Evolutionary conservation across 306 rosid genomes (phyloP).

Genomic region (Begonia masoniana): DNA sequence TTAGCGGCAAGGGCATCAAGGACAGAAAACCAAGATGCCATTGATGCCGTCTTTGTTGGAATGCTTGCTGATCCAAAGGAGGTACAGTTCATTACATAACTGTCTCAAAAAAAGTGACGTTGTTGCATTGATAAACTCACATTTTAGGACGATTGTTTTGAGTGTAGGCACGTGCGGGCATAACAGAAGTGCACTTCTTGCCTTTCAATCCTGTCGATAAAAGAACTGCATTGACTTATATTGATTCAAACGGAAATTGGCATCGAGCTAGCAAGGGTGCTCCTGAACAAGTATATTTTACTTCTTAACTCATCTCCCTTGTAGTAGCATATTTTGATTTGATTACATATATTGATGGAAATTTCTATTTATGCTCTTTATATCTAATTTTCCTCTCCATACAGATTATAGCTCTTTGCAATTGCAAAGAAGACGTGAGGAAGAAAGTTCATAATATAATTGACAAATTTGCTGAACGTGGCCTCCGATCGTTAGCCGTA

Average conservation of each 20-base stretch:
- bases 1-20: slow-evolving; percentile 96
- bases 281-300: slow-evolving; percentile 73
- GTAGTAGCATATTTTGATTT: neutral
- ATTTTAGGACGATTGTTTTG: no score
- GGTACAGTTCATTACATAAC: slow-evolving; percentile 5
- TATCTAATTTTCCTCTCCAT: slow-evolving; percentile 11
- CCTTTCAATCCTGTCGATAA: slow-evolving; percentile 97
- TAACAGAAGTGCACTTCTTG: slow-evolving; percentile 76
- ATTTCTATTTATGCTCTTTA: neutral
- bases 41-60: slow-evolving; percentile 95
- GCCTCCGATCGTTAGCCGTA: slow-evolving; percentile 92
- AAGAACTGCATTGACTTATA: slow-evolving; percentile 97
- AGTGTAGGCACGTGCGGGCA: slow-evolving; percentile 57
- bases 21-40: slow-evolving; percentile 93
- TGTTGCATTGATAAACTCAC: no score
- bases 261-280: slow-evolving; percentile 99
- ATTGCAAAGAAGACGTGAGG: slow-evolving; percentile 79
- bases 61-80: slow-evolving; percentile 98
- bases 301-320: neutral
- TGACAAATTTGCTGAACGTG: slow-evolving; percentile 95
- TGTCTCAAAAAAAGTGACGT: no score
- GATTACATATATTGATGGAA: no score
- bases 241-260: slow-evolving; percentile 71
- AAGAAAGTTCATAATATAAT: slow-evolving; percentile 55
- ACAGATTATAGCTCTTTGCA: slow-evolving; percentile 66